Evolutionary conservation across 306 rosid genomes (phyloP).

Genomic region (Cicer arietinum): DNA sequence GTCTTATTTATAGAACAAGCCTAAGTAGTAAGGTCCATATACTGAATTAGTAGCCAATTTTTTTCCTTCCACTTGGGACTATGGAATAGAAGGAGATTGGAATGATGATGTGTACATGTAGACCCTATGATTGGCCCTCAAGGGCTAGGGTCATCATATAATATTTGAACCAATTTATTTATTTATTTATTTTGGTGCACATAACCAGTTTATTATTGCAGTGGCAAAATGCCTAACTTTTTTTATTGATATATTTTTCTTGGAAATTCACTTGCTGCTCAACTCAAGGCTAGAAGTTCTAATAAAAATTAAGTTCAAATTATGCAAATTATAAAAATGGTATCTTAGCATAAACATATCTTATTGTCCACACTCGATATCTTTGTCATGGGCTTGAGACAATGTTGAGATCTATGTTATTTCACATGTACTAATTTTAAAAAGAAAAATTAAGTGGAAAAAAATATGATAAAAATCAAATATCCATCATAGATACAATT

Average conservation of each 20-base stretch:
- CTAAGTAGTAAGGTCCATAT: constrained; percentile 4
- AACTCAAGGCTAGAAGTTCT: constrained; percentile 5
- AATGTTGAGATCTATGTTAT: too few relatives aligned
- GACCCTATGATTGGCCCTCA: constrained; percentile 42
- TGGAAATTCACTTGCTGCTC: constrained; percentile 24
- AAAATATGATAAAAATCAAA: too few relatives aligned
- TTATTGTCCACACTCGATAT: too few relatives aligned
- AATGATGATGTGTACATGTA: constrained; percentile 51
- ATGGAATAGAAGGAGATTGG: constrained; percentile 37
- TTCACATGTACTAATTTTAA: too few relatives aligned
- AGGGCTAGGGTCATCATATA: constrained; percentile 22
- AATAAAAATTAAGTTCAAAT: background rate
- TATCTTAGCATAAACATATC: too few relatives aligned
- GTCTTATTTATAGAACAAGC: constrained; percentile 64
- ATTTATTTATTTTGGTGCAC: background rate
- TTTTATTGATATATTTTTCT: constrained; percentile 9
- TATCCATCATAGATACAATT: too few relatives aligned
- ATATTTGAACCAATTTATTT: constrained; percentile 26
- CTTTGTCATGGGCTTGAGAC: too few relatives aligned
- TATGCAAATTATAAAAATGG: background rate
- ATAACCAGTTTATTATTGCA: constrained; percentile 26
- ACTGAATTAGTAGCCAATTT: constrained; percentile 30
- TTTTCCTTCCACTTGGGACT: constrained; percentile 45
- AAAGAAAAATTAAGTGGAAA: too few relatives aligned
- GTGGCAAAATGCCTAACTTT: constrained; percentile 49